These are phyloP conservation scores for Candida wancherniae DNA, from an alignment of 805 yeast genomes.

Conservation along the genomic window DNA sequence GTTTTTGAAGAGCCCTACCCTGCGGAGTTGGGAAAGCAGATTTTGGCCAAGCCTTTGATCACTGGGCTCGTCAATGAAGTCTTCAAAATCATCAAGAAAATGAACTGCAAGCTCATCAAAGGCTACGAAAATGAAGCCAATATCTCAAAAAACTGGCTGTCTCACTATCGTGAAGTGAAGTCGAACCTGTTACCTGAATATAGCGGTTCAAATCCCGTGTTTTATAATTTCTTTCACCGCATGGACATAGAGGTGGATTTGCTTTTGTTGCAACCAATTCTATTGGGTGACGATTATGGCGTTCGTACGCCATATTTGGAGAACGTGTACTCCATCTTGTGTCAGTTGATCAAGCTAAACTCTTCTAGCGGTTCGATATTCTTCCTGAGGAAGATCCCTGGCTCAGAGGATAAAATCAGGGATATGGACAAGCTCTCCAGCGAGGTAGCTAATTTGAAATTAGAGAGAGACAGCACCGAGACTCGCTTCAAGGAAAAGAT, in stretches of 20 bases:
- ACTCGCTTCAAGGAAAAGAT: slow-evolving; percentile 18
- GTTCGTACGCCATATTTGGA: slow-evolving; percentile 89
- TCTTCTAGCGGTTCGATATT: slow-evolving; percentile 23
- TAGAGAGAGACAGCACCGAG: slow-evolving; percentile 17
- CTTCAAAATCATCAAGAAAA: slow-evolving; percentile 63
- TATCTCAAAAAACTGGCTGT: slow-evolving; percentile 50
- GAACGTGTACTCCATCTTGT: slow-evolving; percentile 72
- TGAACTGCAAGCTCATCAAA: slow-evolving; percentile 69
- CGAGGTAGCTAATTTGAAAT: slow-evolving; percentile 16
- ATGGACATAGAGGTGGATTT: slow-evolving; percentile 63
- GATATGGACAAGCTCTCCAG: slow-evolving; percentile 20
- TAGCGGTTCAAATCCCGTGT: slow-evolving; percentile 44
- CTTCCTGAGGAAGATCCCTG: slow-evolving; percentile 24
- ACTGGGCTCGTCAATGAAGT: slow-evolving; percentile 77
- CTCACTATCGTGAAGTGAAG: slow-evolving; percentile 33
- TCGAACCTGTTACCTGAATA: slow-evolving; percentile 14
- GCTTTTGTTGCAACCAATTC: slow-evolving; percentile 76
- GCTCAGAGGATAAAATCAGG: slow-evolving; percentile 16
- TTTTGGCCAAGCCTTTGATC: slow-evolving; percentile 79
- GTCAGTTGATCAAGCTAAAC: slow-evolving; percentile 55
- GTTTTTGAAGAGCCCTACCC: slow-evolving; percentile 71
- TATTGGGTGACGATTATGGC: slow-evolving; percentile 83
- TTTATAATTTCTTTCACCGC: slow-evolving; percentile 58
- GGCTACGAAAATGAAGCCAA: slow-evolving; percentile 66
- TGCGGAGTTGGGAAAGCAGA: slow-evolving; percentile 52